Base-by-base conservation (phyloP, 306 rosid genomes). In the Rubus idaeus region DNA sequence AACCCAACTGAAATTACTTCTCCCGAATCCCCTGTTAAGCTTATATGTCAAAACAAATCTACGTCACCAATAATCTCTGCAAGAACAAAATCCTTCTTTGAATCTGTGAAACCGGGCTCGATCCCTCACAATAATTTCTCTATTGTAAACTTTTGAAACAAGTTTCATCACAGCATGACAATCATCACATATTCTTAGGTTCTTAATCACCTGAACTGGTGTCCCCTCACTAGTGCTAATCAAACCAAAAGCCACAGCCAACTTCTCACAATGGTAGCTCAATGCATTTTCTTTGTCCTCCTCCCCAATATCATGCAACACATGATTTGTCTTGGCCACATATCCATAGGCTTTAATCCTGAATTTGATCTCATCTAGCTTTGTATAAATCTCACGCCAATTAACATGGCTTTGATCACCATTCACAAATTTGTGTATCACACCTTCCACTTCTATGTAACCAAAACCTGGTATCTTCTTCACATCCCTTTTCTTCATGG, bases 261-360 rank as follows among this genome's bases (percentile, higher is more conserved):
- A 82, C 88, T 91, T 94, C 86, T 94, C 98, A 74, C 94, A 88
- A 76, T 94, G 98, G 80, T 90, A 86, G 83, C 86, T 81, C 73
- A 91, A 74, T 14, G 73, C 98, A 73, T 91, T 94, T 74, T 91
- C 97, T 85, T 91, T 94, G 77, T 94, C 98, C 80, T 94, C 98
- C 47, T 91, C 96, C 14, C 94, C 97, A 26, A 94, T 94, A 87
- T 94, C 98, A 85, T 94, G 98, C 89, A 94, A 82, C 74, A 94
- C 96, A 72, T 83, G 78, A 65, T 88, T 75, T 37, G 92, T 94
- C 79, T 86, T 90, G 44, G 93, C 94, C 71, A 75, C 67, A 83
- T 89, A 87, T 56, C 98, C 90, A 64, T 81, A 84, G 44, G 81
- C 83, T 73, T 83, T 88, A 73, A 86, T 79, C 83, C 81, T 88